Evolutionary conservation across 495 filamentous ascomycete species (phyloP).

Genomic region (Aspergillus steynii): DNA sequence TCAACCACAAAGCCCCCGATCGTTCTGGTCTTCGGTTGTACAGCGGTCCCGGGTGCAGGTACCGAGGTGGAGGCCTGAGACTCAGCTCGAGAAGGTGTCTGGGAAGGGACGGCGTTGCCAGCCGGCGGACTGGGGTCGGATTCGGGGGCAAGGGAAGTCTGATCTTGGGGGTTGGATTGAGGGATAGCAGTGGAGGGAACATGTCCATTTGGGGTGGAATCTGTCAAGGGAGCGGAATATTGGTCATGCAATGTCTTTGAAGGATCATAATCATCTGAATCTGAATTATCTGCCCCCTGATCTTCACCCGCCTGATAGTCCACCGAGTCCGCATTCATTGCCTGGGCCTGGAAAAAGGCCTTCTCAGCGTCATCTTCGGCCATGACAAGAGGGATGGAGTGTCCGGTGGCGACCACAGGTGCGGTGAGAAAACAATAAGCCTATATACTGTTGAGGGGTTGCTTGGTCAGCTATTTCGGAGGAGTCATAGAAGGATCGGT

Average conservation of each 20-base stretch:
- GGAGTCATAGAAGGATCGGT: neutral
- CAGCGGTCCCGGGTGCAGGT: constrained; percentile 34
- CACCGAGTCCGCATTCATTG: constrained; percentile 48
- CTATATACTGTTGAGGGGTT: neutral
- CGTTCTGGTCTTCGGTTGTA: constrained; percentile 61
- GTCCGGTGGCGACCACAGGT: constrained; percentile 5
- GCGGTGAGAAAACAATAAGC: neutral
- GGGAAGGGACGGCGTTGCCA: constrained; percentile 32
- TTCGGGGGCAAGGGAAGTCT: constrained; percentile 27
- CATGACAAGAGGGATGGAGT: constrained; percentile 40
- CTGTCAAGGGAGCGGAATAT: constrained; percentile 33
- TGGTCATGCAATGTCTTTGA: constrained; percentile 48
- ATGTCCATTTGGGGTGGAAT: constrained; percentile 29
- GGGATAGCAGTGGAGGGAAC: constrained; percentile 20
- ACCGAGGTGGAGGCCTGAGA: constrained; percentile 41
- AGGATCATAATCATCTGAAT: constrained; percentile 58
- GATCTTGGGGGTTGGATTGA: constrained; percentile 23
- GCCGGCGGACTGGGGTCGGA: constrained; percentile 29
- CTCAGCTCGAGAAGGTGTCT: constrained; percentile 37
- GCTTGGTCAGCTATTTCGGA: neutral
- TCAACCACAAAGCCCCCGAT: constrained; percentile 80
- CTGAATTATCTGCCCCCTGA: constrained; percentile 52
- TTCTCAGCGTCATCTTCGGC: constrained; percentile 61
- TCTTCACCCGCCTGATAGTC: constrained; percentile 43
- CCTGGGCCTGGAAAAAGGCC: constrained; percentile 60